Percentiles rank a stretch among this genome's conserved stretches.
Conservation (phyloP, 2,329 filamentous ascomycete species). For the Didymella glomerata region DNA sequence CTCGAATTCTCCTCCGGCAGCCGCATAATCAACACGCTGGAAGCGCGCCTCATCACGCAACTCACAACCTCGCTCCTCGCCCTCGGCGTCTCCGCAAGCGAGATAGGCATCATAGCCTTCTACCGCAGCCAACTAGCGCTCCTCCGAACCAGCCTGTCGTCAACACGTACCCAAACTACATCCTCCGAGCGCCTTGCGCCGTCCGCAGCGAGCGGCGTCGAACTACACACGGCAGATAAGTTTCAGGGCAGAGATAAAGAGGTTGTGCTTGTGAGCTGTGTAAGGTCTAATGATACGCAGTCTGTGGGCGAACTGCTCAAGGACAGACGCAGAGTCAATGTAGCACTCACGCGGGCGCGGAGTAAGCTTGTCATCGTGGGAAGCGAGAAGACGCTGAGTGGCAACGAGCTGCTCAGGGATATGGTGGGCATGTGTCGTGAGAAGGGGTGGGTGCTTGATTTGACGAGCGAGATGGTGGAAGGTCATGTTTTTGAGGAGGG, state of each 20-base stretch:
- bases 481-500: constrained; percentile 73
- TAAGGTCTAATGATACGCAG: constrained; percentile 82
- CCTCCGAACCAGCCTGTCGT: constrained; percentile 75
- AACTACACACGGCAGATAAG: constrained; percentile 96
- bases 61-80: constrained; percentile 81
- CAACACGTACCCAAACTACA: constrained; percentile 54
- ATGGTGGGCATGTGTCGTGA: constrained; percentile 81
- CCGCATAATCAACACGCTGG: constrained; percentile 86
- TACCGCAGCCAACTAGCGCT: constrained; percentile 92
- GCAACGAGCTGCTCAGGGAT: constrained; percentile 75
- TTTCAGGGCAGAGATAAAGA: constrained; percentile 98
- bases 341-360: constrained; percentile 91
- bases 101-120: constrained; percentile 95
- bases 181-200: constrained; percentile 54
- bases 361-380: constrained; percentile 91
- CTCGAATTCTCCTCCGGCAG: constrained; percentile 77
- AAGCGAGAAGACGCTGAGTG: constrained; percentile 75
- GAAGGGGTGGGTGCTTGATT: constrained; percentile 79
- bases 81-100: constrained; percentile 74
- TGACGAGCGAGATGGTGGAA: constrained; percentile 70
- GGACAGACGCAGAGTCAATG: constrained; percentile 93
- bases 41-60: constrained; percentile 79
- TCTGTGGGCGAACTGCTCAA: constrained; percentile 90
- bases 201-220: constrained; percentile 60
- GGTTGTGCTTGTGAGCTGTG: constrained; percentile 84